Conservation (phyloP, 352 stramenopile species). For the Phytophthora tentaculata region DNA sequence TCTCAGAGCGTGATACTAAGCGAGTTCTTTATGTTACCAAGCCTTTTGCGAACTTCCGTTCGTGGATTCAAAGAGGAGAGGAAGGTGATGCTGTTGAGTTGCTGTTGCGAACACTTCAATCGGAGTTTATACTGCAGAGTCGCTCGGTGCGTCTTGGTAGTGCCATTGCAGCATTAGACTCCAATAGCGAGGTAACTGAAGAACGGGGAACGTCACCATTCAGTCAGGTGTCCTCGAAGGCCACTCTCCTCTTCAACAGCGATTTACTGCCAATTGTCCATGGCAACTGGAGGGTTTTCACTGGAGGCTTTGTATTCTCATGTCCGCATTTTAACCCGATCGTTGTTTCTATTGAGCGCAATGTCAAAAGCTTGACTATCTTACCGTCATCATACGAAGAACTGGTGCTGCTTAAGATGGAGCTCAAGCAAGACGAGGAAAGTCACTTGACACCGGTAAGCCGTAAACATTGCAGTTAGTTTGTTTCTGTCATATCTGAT, state of each 20-base stretch:
- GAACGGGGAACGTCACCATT: constrained; percentile 3
- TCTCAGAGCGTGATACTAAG: not conserved
- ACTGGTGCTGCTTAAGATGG: constrained; percentile 66
- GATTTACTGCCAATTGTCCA: constrained; percentile 47
- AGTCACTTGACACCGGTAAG: constrained; percentile 36
- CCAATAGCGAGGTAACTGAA: constrained; percentile 14
- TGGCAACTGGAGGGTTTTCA: constrained; percentile 63
- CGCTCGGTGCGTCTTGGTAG: constrained; percentile 53
- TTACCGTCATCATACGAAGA: constrained; percentile 63
- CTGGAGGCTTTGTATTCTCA: constrained; percentile 66
- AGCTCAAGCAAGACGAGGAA: constrained; percentile 44
- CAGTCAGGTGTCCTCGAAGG: constrained; percentile 34
- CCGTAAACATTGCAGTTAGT: not conserved
- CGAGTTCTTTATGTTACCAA: constrained; percentile 55
- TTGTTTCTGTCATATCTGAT: not conserved
- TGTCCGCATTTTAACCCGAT: constrained; percentile 62
- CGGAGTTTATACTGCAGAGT: constrained; percentile 73
- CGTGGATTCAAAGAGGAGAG: constrained; percentile 57
- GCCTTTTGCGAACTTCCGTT: constrained; percentile 66
- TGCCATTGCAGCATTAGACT: constrained; percentile 51
- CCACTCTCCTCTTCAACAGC: constrained; percentile 56
- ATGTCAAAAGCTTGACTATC: constrained; percentile 57
- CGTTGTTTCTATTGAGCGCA: constrained; percentile 65
- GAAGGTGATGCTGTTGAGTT: constrained; percentile 53
- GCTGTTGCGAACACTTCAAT: constrained; percentile 53